phyloP scores from a whole-genome alignment of 2,329 filamentous ascomycete species.

The Coniochaeta pulveracea region DNA sequence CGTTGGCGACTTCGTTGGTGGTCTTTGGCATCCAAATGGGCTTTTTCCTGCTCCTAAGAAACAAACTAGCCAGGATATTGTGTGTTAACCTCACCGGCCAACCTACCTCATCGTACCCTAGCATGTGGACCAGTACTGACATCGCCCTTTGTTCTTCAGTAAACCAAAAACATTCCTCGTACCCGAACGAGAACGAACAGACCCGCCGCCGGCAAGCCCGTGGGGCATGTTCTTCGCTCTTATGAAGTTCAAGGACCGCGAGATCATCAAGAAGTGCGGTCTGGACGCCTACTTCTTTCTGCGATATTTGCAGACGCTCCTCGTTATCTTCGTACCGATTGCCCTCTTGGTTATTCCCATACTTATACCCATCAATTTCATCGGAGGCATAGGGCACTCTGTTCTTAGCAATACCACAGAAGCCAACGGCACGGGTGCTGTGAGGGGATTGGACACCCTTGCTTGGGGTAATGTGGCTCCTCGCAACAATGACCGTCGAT shows the following conservation, averaged over 20 bases:
- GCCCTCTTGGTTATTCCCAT: constrained; percentile 70
- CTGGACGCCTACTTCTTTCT: constrained; percentile 97
- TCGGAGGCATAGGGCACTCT: constrained; percentile 55
- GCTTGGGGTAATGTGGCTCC: constrained; percentile 78
- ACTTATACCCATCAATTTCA: constrained; percentile 72
- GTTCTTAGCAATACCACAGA: constrained; percentile 28
- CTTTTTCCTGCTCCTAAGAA: constrained; percentile 65
- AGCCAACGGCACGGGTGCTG: constrained; percentile 18
- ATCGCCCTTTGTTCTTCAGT: constrained; percentile 26
- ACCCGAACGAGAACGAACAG: constrained; percentile 70
- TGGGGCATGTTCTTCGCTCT: constrained; percentile 44
- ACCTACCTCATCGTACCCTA: neutral
- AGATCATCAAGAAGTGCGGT: constrained; percentile 90
- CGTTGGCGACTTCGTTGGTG: constrained; percentile 48
- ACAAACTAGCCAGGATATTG: constrained; percentile 76
- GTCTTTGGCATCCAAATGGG: constrained; percentile 54
- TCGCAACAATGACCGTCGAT: constrained; percentile 57
- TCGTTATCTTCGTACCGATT: constrained; percentile 86
- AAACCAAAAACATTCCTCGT: constrained; percentile 81
- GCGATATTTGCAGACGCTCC: constrained; percentile 64
- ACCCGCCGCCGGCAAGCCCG: constrained; percentile 52
- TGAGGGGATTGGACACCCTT: constrained; percentile 65
- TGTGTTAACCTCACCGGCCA: constrained; percentile 27
- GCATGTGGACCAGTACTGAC: neutral
- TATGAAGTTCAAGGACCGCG: constrained; percentile 59